Conservation (phyloP, 2,329 filamentous ascomycete genomes). For the Huntiella moniliformis region DNA sequence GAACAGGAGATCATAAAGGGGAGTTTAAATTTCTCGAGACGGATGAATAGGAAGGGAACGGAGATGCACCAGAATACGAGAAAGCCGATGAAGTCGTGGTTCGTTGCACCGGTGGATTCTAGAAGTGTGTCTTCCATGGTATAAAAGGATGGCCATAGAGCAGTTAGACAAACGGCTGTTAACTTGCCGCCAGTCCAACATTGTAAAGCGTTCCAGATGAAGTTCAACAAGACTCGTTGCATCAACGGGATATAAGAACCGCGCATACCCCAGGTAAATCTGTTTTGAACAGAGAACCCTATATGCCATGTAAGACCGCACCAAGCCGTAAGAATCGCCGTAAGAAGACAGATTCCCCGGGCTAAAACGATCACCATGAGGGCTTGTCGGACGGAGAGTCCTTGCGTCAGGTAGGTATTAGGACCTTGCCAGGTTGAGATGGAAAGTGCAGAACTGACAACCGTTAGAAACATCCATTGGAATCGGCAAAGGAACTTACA, state of each 20-base stretch:
- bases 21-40: conserved; percentile 29
- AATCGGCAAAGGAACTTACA: conserved; percentile 15
- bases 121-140: conserved; percentile 27
- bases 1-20: conserved; percentile 26
- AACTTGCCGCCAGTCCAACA: conserved; percentile 16
- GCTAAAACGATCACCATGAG: conserved; percentile 29
- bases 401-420: conserved; percentile 27
- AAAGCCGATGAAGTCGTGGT: conserved; percentile 28
- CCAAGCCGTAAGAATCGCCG: conserved; percentile 27
- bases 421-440: conserved; percentile 28
- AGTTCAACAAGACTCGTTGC: conserved; percentile 29
- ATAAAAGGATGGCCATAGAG: conserved; percentile 26
- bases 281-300: conserved; percentile 30
- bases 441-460: conserved; percentile 17
- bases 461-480: not conserved
- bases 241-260: conserved; percentile 29
- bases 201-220: conserved; percentile 31
- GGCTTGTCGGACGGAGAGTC: conserved; percentile 27
- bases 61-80: conserved; percentile 33
- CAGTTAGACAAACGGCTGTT: conserved; percentile 22
- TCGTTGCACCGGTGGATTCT: conserved; percentile 19
- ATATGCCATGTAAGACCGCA: conserved; percentile 31
- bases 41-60: conserved; percentile 28
- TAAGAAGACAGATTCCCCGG: conserved; percentile 23
- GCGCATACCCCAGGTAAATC: conserved; percentile 29